Conservation (phyloP, 2,329 filamentous ascomycete genomes). For the Paecilomyces fulvus region DNA sequence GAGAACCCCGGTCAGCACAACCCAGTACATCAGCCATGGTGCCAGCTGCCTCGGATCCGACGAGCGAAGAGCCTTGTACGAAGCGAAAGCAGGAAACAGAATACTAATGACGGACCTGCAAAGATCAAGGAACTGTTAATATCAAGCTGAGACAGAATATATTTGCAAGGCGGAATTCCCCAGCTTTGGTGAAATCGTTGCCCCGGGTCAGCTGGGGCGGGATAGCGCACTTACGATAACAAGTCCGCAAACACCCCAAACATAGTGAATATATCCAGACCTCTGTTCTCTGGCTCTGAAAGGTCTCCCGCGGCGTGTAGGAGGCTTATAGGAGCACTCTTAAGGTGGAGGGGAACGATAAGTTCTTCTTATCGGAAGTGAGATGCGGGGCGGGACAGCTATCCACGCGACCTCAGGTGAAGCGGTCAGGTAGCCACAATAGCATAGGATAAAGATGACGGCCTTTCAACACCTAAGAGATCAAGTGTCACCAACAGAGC, state of each 20-base stretch:
- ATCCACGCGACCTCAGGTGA: background rate
- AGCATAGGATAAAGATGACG: background rate
- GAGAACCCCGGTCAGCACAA: conserved; percentile 73
- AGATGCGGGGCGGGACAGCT: background rate
- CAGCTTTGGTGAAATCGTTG: background rate
- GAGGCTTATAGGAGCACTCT: background rate
- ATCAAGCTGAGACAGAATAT: background rate
- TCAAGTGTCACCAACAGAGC: background rate
- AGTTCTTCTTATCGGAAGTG: background rate
- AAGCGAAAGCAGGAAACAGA: conserved; percentile 91
- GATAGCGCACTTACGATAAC: conserved; percentile 57
- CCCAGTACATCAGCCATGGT: conserved; percentile 99
- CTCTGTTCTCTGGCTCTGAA: background rate
- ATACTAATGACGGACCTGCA: conserved; percentile 74
- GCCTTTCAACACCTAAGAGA: background rate
- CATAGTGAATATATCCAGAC: conserved; percentile 42
- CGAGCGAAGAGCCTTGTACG: conserved; percentile 94
- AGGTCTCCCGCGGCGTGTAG: background rate
- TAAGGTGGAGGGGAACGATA: background rate
- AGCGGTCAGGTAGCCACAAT: background rate
- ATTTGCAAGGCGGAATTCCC: background rate
- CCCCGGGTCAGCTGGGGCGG: background rate
- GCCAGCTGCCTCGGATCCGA: conserved; percentile 80
- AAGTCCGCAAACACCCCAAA: conserved; percentile 71
- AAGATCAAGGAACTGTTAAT: conserved; percentile 17